Evolutionary conservation across 208 protist species (phyloP).

Genomic region (Trypanosoma theileri): DNA sequence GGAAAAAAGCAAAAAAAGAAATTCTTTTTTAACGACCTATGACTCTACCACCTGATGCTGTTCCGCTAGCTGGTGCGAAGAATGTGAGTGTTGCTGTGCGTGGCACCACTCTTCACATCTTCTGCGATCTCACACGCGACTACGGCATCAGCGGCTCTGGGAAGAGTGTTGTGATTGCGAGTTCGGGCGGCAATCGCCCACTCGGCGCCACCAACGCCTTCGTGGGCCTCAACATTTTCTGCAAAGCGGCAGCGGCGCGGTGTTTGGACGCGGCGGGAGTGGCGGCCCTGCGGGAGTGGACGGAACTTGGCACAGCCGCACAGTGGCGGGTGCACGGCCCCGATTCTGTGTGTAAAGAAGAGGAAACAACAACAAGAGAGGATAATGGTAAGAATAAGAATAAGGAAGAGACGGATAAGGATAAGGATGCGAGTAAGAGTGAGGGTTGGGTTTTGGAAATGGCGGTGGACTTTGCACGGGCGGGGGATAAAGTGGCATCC

Average conservation of each 20-base stretch:
- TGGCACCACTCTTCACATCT: constrained; percentile 44
- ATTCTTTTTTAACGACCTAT: background rate
- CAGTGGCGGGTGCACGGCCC: constrained; percentile 38
- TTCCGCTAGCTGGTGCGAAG: constrained; percentile 41
- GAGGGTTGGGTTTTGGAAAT: too few species aligned
- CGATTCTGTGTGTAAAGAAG: constrained; percentile 53
- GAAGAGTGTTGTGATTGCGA: constrained; percentile 73
- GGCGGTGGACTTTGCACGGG: constrained; percentile 46
- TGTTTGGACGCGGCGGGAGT: constrained; percentile 32
- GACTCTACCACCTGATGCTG: constrained; percentile 6
- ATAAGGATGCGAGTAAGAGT: too few species aligned
- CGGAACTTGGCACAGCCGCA: constrained; percentile 45
- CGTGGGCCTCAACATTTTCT: constrained; percentile 80
- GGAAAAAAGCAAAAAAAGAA: background rate
- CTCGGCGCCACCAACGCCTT: constrained; percentile 70
- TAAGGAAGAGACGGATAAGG: too few species aligned
- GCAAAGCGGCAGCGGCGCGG: constrained; percentile 42
- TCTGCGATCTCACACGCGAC: constrained; percentile 59
- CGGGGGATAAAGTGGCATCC: constrained; percentile 39
- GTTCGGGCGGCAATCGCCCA: constrained; percentile 73
- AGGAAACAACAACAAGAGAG: too few species aligned
- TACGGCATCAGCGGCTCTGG: constrained; percentile 59
- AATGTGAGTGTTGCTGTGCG: constrained; percentile 52
- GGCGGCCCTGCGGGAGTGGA: constrained; percentile 36
- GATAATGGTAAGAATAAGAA: too few species aligned